Evolutionary conservation across 2,329 filamentous ascomycete species (phyloP), one percentile per base, ranked within the genome.

Genomic region (Periconia sp.): DNA sequence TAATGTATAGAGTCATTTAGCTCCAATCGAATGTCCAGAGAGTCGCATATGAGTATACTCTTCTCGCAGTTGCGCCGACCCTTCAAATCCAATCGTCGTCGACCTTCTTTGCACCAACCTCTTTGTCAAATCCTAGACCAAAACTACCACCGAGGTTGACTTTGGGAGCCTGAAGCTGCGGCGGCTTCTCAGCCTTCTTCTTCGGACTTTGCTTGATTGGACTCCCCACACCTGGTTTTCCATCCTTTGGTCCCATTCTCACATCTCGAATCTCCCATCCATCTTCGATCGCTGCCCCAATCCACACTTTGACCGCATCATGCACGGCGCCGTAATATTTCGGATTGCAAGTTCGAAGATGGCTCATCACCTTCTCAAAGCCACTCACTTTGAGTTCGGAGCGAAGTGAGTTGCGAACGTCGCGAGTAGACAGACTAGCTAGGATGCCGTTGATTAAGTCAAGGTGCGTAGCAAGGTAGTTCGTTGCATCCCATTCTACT

Each of bases 401-500:
- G n/a, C 94, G 87, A 9, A 97, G 79, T 1, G 73, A 66, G 69
- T 96, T 96, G 46, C 94, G 88, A 44, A 88, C 85, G 17, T 80
- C 71, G 2, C 66, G 58, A 0, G 85, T 86, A 1, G 89, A 86
- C 1, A 94, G 81, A 45, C 87, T 92, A 1, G 92, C 89, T 43
- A 97, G 74, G 43, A 97, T 83, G 21, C 90, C 92, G 63, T 97
- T 99, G 59, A 97, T 74, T 9, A 99, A 84, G 63, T 97, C 94
- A 8, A 99, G 79, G 63, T 99, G 92, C 0, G 88, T 89, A 13
- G 92, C 90, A 9, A 97, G 79, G 67, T 97, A 97, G 70, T 96
- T 96, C 8, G 94, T 97, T 3, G 94, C 94, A 66, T 97, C 94
- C 94, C 94, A 97, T 71, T 99, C 94, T 8, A 97, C 94, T 40